Evolutionary conservation across 2,329 filamentous ascomycete genomes (phyloP), one percentile per base, ranked within the genome.

Genomic region (Stemphylium lycopersici): DNA sequence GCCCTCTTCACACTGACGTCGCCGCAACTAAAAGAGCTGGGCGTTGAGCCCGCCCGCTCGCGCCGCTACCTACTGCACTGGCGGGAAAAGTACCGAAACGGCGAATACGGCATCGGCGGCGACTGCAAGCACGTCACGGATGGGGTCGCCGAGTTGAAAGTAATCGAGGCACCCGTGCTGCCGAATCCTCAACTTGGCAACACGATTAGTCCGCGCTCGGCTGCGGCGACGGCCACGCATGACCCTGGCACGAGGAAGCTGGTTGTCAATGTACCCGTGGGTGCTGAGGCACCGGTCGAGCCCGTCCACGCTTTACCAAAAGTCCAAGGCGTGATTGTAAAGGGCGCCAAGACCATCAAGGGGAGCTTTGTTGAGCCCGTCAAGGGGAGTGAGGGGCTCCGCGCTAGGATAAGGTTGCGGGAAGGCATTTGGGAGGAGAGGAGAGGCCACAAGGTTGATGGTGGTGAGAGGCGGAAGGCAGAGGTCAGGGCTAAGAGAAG

Each of bases 401-500:
- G 85, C 7, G 90, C 88, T 10, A 80, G 82, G 46, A 82, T 98
- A 63, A 81, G 82, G 59, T 83, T 90, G 18, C 86, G 87, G 52
- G 93, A 97, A 75, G 92, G 93, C 8, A 89, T 98, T 81, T 98
- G 93, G 95, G 93, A 98, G 80, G 83, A 92, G 68, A 88, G 84
- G 73, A 84, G 88, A 68, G 93, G 95, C 24, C 86, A 87, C 70
- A 98, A 98, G 87, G 88, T 99, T 63, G 93, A 98, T 77, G 95
- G 95, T 71, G 95, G 95, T 82, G 95, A 99, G 82, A 87, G 95
- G 75, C 86, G 95, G 77, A 87, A 85, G 75, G 90, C 89, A 13
- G 89, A 96, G 79, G 87, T 97, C 47, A 84, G 90, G 67, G 91
- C 93, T 67, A 96, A 96, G 87, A 89, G 87, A 79, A 85, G 89